Conservation (phyloP, 768 basidiomycete genomes). For the Termitomyces sp. region DNA sequence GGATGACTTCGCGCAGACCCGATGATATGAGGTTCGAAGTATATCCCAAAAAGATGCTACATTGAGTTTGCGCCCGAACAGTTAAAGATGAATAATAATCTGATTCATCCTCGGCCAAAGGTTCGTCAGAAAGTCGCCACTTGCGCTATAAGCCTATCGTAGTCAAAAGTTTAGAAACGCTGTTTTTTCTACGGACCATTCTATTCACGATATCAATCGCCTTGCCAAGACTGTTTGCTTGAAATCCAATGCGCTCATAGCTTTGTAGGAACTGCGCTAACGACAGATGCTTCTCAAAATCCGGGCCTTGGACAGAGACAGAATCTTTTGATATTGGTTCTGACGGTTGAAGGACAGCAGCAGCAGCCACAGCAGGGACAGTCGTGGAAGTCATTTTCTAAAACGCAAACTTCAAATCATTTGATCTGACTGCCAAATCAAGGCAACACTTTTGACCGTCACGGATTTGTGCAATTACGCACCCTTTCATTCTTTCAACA, state of each 20-base stretch:
- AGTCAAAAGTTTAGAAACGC: constrained; percentile 3
- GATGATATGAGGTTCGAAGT: constrained; percentile 99
- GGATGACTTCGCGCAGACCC: constrained; percentile 88
- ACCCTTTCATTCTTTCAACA: constrained; percentile 3
- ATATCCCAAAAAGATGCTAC: constrained; percentile 92
- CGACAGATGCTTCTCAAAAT: constrained; percentile 68
- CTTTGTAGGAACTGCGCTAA: constrained; percentile 66
- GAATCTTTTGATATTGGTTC: constrained; percentile 63
- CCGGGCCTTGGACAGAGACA: constrained; percentile 77
- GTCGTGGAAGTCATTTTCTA: constrained; percentile 12
- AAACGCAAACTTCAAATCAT: constrained; percentile 1
- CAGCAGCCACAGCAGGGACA: constrained; percentile 57
- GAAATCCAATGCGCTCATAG: constrained; percentile 93
- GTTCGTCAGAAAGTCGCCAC: constrained; percentile 89
- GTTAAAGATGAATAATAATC: constrained; percentile 57
- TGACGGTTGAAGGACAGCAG: constrained; percentile 75
- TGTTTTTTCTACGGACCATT: constrained; percentile 57
- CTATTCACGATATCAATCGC: constrained; percentile 89
- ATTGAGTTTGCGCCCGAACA: constrained; percentile 67
- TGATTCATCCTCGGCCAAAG: constrained; percentile 61
- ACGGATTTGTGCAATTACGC: constrained; percentile 7
- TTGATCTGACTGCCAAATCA: constrained; percentile 9
- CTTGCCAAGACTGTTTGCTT: constrained; percentile 87
- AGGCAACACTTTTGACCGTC: background rate
- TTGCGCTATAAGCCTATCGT: constrained; percentile 47